These are phyloP conservation scores for Euphorbia corollata DNA, from an alignment of 441 rosid species.

Conservation along the genomic window DNA sequence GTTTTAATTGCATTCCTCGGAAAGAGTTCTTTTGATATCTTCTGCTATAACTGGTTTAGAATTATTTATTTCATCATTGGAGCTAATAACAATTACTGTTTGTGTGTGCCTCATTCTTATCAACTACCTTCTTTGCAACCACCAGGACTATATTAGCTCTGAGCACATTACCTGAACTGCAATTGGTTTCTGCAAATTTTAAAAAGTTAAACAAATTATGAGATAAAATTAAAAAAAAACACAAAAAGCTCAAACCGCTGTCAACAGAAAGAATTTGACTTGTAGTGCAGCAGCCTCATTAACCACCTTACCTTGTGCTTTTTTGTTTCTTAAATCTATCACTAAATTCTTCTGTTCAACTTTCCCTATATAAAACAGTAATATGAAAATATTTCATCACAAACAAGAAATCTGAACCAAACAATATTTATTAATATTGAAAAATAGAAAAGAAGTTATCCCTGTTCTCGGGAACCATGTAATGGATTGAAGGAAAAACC, in stretches of 20 bases:
- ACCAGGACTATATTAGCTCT: slow-evolving; percentile 13
- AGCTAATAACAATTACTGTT: too few relatives aligned
- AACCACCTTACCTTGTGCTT: slow-evolving; percentile 67
- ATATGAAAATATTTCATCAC: background rate
- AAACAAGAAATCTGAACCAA: background rate
- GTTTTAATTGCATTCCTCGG: slow-evolving; percentile 47
- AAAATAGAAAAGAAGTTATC: too few relatives aligned
- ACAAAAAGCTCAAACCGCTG: background rate
- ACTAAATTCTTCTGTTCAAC: slow-evolving; percentile 37
- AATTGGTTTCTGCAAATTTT: slow-evolving; percentile 28
- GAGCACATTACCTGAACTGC: slow-evolving; percentile 9
- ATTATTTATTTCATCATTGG: slow-evolving; percentile 28
- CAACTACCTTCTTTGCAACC: slow-evolving; percentile 20
- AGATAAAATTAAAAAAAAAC: too few relatives aligned
- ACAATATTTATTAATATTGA: too few relatives aligned
- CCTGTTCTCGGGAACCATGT: too few relatives aligned
- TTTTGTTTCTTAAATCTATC: slow-evolving; percentile 49
- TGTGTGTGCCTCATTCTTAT: slow-evolving; percentile 21
- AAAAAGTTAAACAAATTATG: background rate
- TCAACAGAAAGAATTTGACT: background rate
- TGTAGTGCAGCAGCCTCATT: slow-evolving; percentile 19
- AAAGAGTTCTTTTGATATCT: slow-evolving; percentile 16
- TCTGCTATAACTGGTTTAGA: slow-evolving; percentile 23
- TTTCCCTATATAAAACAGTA: slow-evolving; percentile 26
- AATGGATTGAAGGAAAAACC: too few relatives aligned